phyloP scores from a whole-genome alignment of 345 rosid genomes.

The Salix dunnii region DNA sequence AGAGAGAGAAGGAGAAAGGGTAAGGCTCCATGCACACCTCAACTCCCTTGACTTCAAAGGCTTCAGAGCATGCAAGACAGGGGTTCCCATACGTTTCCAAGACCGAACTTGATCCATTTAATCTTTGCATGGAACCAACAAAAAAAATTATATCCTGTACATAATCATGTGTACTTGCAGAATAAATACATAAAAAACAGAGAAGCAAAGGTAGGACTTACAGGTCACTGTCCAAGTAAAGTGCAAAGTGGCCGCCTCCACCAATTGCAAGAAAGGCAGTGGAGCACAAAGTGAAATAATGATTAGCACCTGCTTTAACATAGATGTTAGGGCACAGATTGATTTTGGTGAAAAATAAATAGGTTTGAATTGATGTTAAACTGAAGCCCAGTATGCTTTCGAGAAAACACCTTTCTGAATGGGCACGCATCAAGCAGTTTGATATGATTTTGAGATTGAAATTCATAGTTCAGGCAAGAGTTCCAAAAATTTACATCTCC shows the following conservation, averaged over 20 bases:
- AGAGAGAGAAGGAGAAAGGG: not conserved
- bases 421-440: not conserved
- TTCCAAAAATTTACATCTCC: not conserved
- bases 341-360: not conserved
- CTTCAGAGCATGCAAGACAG: constrained; percentile 73
- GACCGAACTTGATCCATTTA: constrained; percentile 83
- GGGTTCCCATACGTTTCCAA: constrained; percentile 93
- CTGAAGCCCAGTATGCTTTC: not conserved
- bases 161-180: not conserved
- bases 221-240: constrained; percentile 87
- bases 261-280: constrained; percentile 80
- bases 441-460: not conserved
- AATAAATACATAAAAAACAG: not conserved
- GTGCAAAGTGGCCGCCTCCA: constrained; percentile 93
- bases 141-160: not conserved
- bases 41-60: constrained; percentile 82
- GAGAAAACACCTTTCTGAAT: not conserved
- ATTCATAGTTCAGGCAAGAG: not conserved
- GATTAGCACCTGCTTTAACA: constrained; percentile 68
- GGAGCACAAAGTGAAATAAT: constrained; percentile 87
- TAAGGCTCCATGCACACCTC: constrained; percentile 54
- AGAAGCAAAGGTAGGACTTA: constrained; percentile 29
- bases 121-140: constrained; percentile 31
- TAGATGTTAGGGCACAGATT: constrained; percentile 14
- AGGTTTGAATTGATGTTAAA: not conserved